phyloP scores from a whole-genome alignment of 2,329 filamentous ascomycete genomes.

The Fusarium fujikuroi region DNA sequence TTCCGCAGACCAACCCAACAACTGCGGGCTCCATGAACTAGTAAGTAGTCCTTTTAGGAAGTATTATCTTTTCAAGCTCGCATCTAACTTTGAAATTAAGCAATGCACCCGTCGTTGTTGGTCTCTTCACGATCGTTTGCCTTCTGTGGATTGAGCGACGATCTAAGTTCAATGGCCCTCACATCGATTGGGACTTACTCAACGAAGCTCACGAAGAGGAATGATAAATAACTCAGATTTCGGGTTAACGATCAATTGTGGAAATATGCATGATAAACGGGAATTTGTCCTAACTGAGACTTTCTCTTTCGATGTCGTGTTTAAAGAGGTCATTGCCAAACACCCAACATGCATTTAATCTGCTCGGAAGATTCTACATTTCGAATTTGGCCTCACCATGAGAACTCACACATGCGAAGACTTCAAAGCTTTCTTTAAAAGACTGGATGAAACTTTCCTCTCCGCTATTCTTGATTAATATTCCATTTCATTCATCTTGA shows the following conservation, averaged over 20 bases:
- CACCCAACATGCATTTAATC: fast-evolving
- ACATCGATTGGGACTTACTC: neutral
- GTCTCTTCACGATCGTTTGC: neutral
- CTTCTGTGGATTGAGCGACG: neutral
- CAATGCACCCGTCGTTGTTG: neutral
- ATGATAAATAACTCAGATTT: neutral
- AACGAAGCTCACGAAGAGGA: neutral
- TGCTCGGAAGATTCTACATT: neutral
- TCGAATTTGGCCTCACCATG: too few species aligned
- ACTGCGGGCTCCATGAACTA: neutral
- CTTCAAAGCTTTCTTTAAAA: neutral
- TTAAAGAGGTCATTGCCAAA: fast-evolving
- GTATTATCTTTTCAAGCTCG: fast-evolving
- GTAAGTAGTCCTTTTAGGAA: neutral
- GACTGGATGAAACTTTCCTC: fast-evolving
- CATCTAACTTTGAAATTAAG: fast-evolving
- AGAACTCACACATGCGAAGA: too few species aligned
- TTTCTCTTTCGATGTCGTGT: neutral
- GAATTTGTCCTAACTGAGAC: fast-evolving
- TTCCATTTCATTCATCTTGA: neutral
- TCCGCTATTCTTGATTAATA: neutral
- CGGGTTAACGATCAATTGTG: fast-evolving
- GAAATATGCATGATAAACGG: neutral
- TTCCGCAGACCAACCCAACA: neutral
- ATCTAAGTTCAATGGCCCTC: neutral